Conservation (phyloP, 495 filamentous ascomycete species). For the Trichocladium uniseriatum region DNA sequence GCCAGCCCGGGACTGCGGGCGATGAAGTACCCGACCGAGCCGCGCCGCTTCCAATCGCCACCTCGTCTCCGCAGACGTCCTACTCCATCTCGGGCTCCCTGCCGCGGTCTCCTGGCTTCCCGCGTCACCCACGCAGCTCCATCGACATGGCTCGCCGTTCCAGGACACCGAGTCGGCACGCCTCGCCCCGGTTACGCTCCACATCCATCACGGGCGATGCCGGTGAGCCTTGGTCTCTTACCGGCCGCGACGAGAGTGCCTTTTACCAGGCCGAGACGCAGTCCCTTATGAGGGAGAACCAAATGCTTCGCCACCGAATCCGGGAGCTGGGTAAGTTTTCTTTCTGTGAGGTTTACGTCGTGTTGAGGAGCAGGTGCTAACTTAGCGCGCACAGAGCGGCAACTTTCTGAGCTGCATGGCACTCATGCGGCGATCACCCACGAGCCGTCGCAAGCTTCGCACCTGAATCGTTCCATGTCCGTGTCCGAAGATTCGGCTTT, state of each 20-base stretch:
- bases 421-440: constrained; percentile 25
- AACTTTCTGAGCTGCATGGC: constrained; percentile 25
- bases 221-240: constrained; percentile 35
- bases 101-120: constrained; percentile 46
- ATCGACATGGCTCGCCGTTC: constrained; percentile 49
- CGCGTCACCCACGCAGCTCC: constrained; percentile 47
- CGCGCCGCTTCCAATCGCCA: constrained; percentile 31
- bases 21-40: constrained; percentile 62
- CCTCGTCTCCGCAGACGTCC: constrained; percentile 22
- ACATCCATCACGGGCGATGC: constrained; percentile 46
- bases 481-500: constrained; percentile 7
- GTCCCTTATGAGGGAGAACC: constrained; percentile 80
- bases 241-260: constrained; percentile 64
- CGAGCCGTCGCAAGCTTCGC: constrained; percentile 26
- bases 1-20: constrained; percentile 38
- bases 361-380: background rate
- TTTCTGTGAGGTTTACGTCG: background rate
- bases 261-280: constrained; percentile 91
- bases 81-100: constrained; percentile 27
- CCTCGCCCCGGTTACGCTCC: constrained; percentile 46
- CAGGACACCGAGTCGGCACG: constrained; percentile 47
- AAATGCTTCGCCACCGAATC: constrained; percentile 80
- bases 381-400: constrained; percentile 23
- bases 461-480: constrained; percentile 20
- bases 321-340: constrained; percentile 61